A percentile compares a stretch with the other conserved stretches of the same genome.
Evolutionary conservation across 2,329 filamentous ascomycete species (phyloP).

Genomic region (Moelleriella libera): DNA sequence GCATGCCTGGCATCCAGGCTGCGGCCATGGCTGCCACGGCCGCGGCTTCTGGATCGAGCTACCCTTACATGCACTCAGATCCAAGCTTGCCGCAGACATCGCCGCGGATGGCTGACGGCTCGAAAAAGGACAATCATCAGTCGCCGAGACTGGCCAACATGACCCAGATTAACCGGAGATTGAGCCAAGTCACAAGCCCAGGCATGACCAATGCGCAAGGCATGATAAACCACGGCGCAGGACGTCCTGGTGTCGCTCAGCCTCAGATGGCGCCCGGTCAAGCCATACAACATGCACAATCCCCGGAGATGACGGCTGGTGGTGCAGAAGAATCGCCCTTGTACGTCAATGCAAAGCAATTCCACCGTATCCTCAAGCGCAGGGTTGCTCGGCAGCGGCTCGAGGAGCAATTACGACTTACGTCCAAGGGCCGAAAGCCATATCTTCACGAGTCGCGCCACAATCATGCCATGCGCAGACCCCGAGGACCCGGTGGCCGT

Average conservation of each 20-base stretch:
- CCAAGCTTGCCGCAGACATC: slow-evolving; percentile 56
- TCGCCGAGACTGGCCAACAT: slow-evolving; percentile 62
- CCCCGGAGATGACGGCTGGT: slow-evolving; percentile 62
- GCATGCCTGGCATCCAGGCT: slow-evolving; percentile 70
- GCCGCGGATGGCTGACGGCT: slow-evolving; percentile 64
- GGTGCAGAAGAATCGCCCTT: slow-evolving; percentile 80
- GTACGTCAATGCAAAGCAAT: slow-evolving; percentile 98
- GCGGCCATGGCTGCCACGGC: slow-evolving; percentile 88
- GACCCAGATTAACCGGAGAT: slow-evolving; percentile 48
- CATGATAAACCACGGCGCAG: slow-evolving; percentile 55
- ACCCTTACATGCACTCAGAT: slow-evolving; percentile 61
- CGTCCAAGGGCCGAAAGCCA: slow-evolving; percentile 89
- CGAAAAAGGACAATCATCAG: slow-evolving; percentile 56
- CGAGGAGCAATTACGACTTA: slow-evolving; percentile 82
- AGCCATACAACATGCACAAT: slow-evolving; percentile 54
- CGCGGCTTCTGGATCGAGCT: slow-evolving; percentile 71
- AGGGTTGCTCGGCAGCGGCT: slow-evolving; percentile 85
- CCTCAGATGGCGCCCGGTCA: slow-evolving; percentile 49
- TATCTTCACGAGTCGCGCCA: slow-evolving; percentile 96
- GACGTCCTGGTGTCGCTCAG: slow-evolving; percentile 35
- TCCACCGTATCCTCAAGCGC: slow-evolving; percentile 90
- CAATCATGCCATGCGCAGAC: slow-evolving; percentile 94
- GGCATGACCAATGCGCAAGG: slow-evolving; percentile 59
- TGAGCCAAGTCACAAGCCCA: slow-evolving; percentile 68
- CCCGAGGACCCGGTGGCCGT: slow-evolving; percentile 81